A percentile compares a stretch with the other conserved stretches of the same genome.
phyloP scores from a whole-genome alignment of 108 stramenopile genomes.

The Skeletonema marinoi region DNA sequence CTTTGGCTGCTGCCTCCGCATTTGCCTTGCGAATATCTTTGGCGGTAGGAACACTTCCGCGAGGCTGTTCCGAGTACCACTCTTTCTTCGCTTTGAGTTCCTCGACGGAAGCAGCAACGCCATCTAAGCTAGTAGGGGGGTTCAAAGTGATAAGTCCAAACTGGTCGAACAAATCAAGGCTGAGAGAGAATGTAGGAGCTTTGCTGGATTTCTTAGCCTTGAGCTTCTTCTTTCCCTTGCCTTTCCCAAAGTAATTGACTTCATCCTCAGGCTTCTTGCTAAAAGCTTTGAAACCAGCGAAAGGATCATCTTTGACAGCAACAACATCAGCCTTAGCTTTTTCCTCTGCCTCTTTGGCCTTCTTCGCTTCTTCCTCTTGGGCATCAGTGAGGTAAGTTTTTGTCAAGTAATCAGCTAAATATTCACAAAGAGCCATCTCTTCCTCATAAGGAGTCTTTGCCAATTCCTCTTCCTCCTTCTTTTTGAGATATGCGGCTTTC shows the following conservation, averaged over 20 bases:
- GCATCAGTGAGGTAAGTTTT: conserved; percentile 61
- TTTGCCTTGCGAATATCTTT: conserved; percentile 87
- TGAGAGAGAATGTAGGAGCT: conserved; percentile 69
- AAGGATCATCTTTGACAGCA: conserved; percentile 85
- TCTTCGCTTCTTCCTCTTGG: conserved; percentile 40
- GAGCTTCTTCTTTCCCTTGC: conserved; percentile 72
- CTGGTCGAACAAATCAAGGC: conserved; percentile 86
- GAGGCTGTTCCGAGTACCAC: conserved; percentile 92
- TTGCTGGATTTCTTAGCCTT: conserved; percentile 62
- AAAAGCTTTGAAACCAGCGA: conserved; percentile 77
- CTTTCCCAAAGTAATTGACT: conserved; percentile 70
- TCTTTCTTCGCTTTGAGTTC: conserved; percentile 89
- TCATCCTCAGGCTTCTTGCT: conserved; percentile 76
- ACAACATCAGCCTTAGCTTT: conserved; percentile 65
- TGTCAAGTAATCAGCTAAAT: conserved; percentile 87
- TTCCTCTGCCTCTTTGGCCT: conserved; percentile 33
- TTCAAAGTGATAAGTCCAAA: conserved; percentile 76
- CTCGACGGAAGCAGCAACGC: conserved; percentile 81
- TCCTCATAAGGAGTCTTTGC: conserved; percentile 97
- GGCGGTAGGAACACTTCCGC: conserved; percentile 90
- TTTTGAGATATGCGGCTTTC: conserved; percentile 77
- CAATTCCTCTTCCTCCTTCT: conserved; percentile 91
- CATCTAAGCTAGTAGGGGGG: conserved; percentile 80
- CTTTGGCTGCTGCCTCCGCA: conserved; percentile 59
- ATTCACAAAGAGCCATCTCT: conserved; percentile 95